phyloP scores from a whole-genome alignment of 805 yeast species.

The Candida suzukii region DNA sequence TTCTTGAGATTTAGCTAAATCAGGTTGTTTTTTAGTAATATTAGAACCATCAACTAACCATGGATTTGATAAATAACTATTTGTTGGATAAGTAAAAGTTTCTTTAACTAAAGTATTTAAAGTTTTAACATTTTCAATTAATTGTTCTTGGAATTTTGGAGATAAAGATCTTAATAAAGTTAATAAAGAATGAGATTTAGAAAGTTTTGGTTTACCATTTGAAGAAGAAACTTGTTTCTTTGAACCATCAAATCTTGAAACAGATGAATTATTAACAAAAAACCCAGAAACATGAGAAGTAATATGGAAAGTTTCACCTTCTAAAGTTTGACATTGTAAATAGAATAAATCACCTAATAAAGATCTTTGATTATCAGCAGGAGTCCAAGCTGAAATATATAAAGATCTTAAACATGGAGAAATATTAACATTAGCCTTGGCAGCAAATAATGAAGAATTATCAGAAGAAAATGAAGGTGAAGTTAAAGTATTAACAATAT shows the following conservation, averaged over 20 bases:
- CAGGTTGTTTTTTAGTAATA: constrained; percentile 31
- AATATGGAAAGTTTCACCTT: constrained; percentile 70
- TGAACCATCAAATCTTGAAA: constrained; percentile 63
- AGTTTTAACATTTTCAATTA: constrained; percentile 43
- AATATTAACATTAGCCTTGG: constrained; percentile 24
- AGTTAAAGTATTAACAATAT: constrained; percentile 12
- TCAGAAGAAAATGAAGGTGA: constrained; percentile 9
- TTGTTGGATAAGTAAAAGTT: constrained; percentile 54
- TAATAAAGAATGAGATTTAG: constrained; percentile 44
- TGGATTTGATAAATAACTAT: constrained; percentile 57
- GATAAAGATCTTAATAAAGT: constrained; percentile 61
- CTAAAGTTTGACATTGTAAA: constrained; percentile 68
- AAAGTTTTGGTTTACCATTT: constrained; percentile 19
- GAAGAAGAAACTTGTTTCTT: constrained; percentile 24
- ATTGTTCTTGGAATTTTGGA: constrained; percentile 47
- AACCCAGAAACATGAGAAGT: constrained; percentile 80
- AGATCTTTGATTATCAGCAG: constrained; percentile 61
- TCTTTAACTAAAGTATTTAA: constrained; percentile 41
- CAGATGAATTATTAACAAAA: constrained; percentile 64
- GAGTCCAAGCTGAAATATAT: constrained; percentile 74
- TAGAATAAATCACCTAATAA: constrained; percentile 75
- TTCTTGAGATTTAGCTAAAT: constrained; percentile 54
- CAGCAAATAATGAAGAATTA: constrained; percentile 17
- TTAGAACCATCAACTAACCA: constrained; percentile 52
- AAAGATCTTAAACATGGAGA: constrained; percentile 49